Percentiles rank a stretch among this genome's conserved stretches.
Conservation (phyloP, 2,329 filamentous ascomycete species). For the Metarhizium guizhouense region DNA sequence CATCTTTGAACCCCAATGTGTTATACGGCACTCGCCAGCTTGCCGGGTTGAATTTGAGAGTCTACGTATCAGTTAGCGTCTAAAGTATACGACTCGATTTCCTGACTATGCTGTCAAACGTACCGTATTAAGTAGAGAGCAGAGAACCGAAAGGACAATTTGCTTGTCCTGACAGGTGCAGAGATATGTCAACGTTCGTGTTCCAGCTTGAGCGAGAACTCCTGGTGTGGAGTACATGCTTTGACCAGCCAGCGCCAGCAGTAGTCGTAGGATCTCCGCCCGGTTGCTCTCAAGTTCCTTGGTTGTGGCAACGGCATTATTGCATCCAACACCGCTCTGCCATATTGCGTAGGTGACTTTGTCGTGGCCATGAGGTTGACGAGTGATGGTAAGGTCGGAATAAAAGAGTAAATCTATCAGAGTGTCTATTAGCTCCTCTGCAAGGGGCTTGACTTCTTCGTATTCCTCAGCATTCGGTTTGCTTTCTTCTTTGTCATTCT, state of each 20-base stretch:
- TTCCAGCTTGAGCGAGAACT: conserved; percentile 70
- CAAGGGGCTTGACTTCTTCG: conserved; percentile 77
- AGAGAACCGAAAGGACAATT: conserved; percentile 78
- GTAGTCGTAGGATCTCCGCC: conserved; percentile 76
- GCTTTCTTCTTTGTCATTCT: conserved; percentile 41
- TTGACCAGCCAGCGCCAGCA: conserved; percentile 79
- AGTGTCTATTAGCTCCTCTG: conserved; percentile 86
- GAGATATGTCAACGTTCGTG: conserved; percentile 79
- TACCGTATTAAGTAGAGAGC: conserved; percentile 90
- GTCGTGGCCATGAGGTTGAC: conserved; percentile 57
- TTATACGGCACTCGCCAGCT: conserved; percentile 93
- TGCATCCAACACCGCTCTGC: conserved; percentile 96
- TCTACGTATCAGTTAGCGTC: conserved; percentile 36
- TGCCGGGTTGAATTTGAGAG: conserved; percentile 90
- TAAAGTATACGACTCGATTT: background rate
- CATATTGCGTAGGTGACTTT: conserved; percentile 93
- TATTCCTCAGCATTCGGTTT: conserved; percentile 51
- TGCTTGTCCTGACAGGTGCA: conserved; percentile 86
- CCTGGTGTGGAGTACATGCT: conserved; percentile 87
- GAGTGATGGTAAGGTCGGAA: conserved; percentile 77
- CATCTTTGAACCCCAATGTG: conserved; percentile 82
- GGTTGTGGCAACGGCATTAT: conserved; percentile 76
- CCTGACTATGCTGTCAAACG: conserved; percentile 19
- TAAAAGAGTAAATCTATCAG: conserved; percentile 87
- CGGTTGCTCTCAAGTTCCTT: conserved; percentile 91